A percentile compares a stretch with the other conserved stretches of the same genome.
These are phyloP conservation scores for Exophiala spinifera DNA, from an alignment of 2,329 filamentous ascomycete species.

Conservation along the genomic window DNA sequence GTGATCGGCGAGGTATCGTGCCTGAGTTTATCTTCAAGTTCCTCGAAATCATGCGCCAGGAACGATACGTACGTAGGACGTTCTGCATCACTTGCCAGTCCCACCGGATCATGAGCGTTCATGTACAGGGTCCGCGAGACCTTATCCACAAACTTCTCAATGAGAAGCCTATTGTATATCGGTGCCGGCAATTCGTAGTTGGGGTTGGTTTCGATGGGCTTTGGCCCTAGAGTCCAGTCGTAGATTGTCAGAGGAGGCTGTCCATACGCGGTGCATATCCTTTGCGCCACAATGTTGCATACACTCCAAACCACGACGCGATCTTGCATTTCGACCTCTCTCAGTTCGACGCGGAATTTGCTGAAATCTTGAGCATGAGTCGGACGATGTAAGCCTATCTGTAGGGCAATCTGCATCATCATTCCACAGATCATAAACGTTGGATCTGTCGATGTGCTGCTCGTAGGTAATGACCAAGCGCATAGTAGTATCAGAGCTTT, in stretches of 20 bases:
- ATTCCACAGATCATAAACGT: constrained; percentile 64
- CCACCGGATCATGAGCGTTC: constrained; percentile 54
- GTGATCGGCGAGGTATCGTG: constrained; percentile 44
- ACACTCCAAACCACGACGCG: constrained; percentile 65
- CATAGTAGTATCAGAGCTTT: constrained; percentile 63
- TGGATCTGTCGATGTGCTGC: constrained; percentile 61
- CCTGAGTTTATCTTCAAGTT: constrained; percentile 52
- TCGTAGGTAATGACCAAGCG: constrained; percentile 63
- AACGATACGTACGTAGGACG: constrained; percentile 45
- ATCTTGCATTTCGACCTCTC: constrained; percentile 62
- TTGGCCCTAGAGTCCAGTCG: constrained; percentile 55
- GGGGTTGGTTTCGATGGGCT: constrained; percentile 40
- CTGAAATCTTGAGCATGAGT: constrained; percentile 59
- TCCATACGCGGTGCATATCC: constrained; percentile 66
- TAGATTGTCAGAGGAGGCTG: constrained; percentile 62
- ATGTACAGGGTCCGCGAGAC: constrained; percentile 57
- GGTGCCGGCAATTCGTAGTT: constrained; percentile 52
- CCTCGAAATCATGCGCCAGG: constrained; percentile 46
- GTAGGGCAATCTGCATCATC: constrained; percentile 68
- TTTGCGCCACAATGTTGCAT: constrained; percentile 66
- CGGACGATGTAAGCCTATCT: constrained; percentile 63
- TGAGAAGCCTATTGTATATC: constrained; percentile 51
- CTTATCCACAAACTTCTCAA: constrained; percentile 59
- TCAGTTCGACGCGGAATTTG: constrained; percentile 52
- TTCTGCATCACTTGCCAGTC: constrained; percentile 46